A percentile compares a stretch with the other conserved stretches of the same genome.
Evolutionary conservation across 169 alveolate genomes (phyloP).

Genomic region (Cryptosporidium sp.): DNA sequence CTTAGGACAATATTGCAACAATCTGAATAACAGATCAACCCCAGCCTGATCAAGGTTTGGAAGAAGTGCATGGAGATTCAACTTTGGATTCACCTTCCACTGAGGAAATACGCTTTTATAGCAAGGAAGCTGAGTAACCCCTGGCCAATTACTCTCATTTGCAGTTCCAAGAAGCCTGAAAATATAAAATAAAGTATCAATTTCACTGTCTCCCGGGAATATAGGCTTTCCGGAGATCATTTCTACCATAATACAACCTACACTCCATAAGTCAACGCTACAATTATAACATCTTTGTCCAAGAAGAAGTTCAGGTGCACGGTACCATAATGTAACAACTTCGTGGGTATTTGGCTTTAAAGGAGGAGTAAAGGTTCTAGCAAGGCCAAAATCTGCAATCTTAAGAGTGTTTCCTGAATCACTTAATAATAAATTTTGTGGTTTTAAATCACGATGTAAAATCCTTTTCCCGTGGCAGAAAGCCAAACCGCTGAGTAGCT

Average conservation of each 20-base stretch:
- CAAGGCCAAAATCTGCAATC: conserved; percentile 91
- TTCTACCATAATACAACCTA: conserved; percentile 89
- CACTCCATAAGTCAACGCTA: conserved; percentile 92
- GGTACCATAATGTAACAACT: conserved; percentile 89
- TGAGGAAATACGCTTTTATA: conserved; percentile 83
- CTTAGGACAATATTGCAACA: conserved; percentile 80
- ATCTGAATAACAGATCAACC: conserved; percentile 79
- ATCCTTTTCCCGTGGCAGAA: conserved; percentile 90
- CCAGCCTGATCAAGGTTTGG: conserved; percentile 78
- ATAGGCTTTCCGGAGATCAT: conserved; percentile 84
- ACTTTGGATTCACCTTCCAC: conserved; percentile 75
- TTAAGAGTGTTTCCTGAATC: conserved; percentile 74
- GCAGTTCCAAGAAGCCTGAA: conserved; percentile 87
- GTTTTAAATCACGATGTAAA: conserved; percentile 92
- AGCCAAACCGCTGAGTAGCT: conserved; percentile 85
- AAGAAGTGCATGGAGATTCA: conserved; percentile 55
- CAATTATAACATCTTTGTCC: conserved; percentile 87
- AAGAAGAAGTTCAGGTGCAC: conserved; percentile 92
- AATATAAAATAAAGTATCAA: conserved; percentile 87
- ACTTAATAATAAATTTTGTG: conserved; percentile 88
- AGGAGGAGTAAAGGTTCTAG: conserved; percentile 91
- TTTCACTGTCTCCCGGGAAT: conserved; percentile 88
- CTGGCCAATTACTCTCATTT: conserved; percentile 90
- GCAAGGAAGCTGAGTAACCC: conserved; percentile 85
- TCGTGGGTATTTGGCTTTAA: conserved; percentile 89